These are phyloP conservation scores for Podosphaera xanthii DNA, from an alignment of 2,329 filamentous ascomycete species.

Conservation along the genomic window DNA sequence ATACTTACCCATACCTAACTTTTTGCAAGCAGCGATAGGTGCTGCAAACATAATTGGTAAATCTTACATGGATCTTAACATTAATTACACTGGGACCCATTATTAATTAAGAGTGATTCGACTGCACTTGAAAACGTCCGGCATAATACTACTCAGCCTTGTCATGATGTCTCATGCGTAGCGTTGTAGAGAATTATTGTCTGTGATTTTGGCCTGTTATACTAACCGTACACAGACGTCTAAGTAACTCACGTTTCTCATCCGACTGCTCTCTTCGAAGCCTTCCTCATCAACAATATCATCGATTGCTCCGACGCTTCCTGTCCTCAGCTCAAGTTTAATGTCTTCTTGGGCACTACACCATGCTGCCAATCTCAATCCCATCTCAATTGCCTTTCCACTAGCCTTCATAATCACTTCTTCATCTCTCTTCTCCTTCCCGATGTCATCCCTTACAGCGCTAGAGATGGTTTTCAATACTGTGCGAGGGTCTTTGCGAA, in stretches of 20 bases:
- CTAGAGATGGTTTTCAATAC: constrained; percentile 7
- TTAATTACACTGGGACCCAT: too few relatives aligned
- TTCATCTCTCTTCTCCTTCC: constrained; percentile 6
- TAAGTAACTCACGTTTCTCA: constrained; percentile 14
- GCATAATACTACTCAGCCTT: too few relatives aligned
- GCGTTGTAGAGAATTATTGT: too few relatives aligned
- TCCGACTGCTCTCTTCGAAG: constrained; percentile 7
- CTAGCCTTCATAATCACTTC: constrained; percentile 15
- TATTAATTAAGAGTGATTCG: too few relatives aligned
- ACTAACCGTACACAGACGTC: constrained; percentile 11
- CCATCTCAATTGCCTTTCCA: constrained; percentile 15
- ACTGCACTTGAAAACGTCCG: too few relatives aligned
- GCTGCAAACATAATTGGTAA: too few relatives aligned
- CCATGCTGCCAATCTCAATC: constrained; percentile 11
- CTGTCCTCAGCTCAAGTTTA: constrained; percentile 13
- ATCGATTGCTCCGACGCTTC: constrained; percentile 16
- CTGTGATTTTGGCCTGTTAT: constrained; percentile 3
- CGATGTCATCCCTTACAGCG: constrained; percentile 1
- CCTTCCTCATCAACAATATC: constrained; percentile 11
- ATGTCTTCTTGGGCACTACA: constrained; percentile 12
- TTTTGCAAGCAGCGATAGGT: too few relatives aligned
- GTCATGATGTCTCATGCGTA: too few relatives aligned
- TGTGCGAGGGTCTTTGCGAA: constrained; percentile 1
- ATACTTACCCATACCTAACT: too few relatives aligned
- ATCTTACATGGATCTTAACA: too few relatives aligned